Conservation (phyloP, 148 eudicot genomes). For the Bassia scoparia region DNA sequence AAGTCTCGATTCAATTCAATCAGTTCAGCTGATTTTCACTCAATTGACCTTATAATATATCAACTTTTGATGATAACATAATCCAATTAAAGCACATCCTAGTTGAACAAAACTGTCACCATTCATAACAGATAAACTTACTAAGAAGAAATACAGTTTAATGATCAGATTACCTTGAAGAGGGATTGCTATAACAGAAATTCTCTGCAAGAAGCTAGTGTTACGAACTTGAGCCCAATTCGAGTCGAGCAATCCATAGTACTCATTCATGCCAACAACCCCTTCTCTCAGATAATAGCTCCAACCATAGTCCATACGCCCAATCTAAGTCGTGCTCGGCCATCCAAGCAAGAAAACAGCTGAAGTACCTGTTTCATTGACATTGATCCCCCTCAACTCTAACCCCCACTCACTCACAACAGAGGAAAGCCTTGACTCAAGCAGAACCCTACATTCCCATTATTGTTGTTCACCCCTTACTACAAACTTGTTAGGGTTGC, state of each 20-base stretch:
- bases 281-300: conserved; percentile 75
- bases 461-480: conserved; percentile 27
- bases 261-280: conserved; percentile 52
- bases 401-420: conserved; percentile 81
- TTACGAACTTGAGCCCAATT: conserved; percentile 59
- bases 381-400: conserved; percentile 60
- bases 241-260: conserved; percentile 55
- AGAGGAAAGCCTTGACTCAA: conserved; percentile 68
- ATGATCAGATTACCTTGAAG: conserved; percentile 26
- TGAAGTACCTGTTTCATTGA: conserved; percentile 72
- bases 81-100: too few relatives aligned
- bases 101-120: too few relatives aligned
- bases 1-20: too few relatives aligned
- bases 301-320: conserved; percentile 77
- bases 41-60: too few relatives aligned
- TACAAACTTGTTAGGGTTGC: conserved; percentile 72
- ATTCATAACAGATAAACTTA: too few relatives aligned
- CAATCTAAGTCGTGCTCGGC: conserved; percentile 78
- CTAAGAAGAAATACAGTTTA: too few relatives aligned
- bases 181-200: conserved; percentile 60
- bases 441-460: conserved; percentile 45
- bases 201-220: conserved; percentile 49
- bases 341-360: conserved; percentile 67
- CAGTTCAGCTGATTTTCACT: too few relatives aligned
- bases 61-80: too few relatives aligned